phyloP scores from a whole-genome alignment of 2,329 filamentous ascomycete genomes.

The Fusarium zealandicum region DNA sequence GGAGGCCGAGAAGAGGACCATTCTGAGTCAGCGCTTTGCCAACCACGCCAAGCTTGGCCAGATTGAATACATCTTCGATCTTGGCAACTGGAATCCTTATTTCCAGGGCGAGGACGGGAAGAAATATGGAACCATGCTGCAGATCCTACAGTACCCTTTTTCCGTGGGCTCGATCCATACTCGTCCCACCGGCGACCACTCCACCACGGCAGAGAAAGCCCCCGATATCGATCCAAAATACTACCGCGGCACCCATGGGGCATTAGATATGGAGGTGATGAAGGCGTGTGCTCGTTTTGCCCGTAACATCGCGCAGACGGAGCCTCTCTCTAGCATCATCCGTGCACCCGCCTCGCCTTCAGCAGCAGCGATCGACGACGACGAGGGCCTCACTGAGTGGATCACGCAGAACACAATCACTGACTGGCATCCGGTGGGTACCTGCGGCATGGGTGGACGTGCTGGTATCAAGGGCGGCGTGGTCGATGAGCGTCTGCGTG shows the following conservation, averaged over 20 bases:
- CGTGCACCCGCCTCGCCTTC: conserved; percentile 38
- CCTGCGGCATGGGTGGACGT: conserved; percentile 45
- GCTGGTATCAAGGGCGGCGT: conserved; percentile 44
- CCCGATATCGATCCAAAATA: conserved; percentile 54
- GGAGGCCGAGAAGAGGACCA: conserved; percentile 37
- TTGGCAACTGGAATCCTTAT: conserved; percentile 55
- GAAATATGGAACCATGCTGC: conserved; percentile 57
- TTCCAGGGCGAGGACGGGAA: conserved; percentile 47
- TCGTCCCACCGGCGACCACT: conserved; percentile 20
- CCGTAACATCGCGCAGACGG: conserved; percentile 48
- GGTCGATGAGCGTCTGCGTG: conserved; percentile 41
- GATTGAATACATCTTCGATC: conserved; percentile 58
- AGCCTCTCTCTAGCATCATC: conserved; percentile 50
- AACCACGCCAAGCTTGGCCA: conserved; percentile 49
- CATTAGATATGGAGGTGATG: conserved; percentile 54
- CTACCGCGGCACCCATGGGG: conserved; percentile 49
- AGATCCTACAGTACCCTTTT: conserved; percentile 61
- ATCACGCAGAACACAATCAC: conserved; percentile 42
- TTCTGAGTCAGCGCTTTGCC: conserved; percentile 46
- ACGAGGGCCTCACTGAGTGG: conserved; percentile 35
- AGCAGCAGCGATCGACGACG: conserved; percentile 23
- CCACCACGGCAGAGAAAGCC: conserved; percentile 33
- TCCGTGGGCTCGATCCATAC: conserved; percentile 58
- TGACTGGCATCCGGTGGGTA: conserved; percentile 52
- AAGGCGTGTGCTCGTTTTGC: conserved; percentile 50